Evolutionary conservation across 768 basidiomycete species (phyloP).

Genomic region (Saitozyma sp.): DNA sequence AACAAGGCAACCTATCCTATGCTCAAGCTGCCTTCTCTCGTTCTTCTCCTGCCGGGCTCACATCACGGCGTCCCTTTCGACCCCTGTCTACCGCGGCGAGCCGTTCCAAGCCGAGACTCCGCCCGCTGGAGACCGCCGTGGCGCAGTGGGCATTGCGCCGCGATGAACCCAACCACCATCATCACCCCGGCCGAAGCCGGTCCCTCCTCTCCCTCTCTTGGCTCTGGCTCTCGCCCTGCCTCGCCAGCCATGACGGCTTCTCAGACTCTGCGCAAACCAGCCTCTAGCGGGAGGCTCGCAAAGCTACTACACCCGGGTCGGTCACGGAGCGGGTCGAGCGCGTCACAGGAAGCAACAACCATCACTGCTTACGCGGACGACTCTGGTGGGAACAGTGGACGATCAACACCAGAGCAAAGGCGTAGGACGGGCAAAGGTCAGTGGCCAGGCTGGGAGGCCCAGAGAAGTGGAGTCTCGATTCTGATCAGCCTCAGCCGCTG

Average conservation of each 20-base stretch:
- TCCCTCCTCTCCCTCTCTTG: slow-evolving; percentile 6
- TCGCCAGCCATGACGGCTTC: slow-evolving; percentile 17
- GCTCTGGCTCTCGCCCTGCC: slow-evolving; percentile 14
- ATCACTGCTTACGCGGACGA: slow-evolving; percentile 27
- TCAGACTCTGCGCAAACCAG: slow-evolving; percentile 21
- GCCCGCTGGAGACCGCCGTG: too few species aligned
- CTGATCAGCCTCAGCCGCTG: slow-evolving; percentile 25
- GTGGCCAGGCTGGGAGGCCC: background rate
- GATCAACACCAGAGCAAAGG: slow-evolving; percentile 41
- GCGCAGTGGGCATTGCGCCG: too few species aligned
- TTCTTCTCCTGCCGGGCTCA: too few species aligned
- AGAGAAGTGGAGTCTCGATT: background rate
- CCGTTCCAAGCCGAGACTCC: too few species aligned
- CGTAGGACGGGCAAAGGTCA: slow-evolving; percentile 36
- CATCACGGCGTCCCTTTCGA: too few species aligned
- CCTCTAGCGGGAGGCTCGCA: slow-evolving; percentile 31
- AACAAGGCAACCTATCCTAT: too few species aligned
- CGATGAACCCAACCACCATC: too few species aligned
- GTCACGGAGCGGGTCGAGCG: slow-evolving; percentile 32
- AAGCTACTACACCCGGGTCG: slow-evolving; percentile 33
- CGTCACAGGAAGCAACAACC: slow-evolving; percentile 20
- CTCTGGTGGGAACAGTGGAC: slow-evolving; percentile 19
- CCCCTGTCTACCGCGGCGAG: too few species aligned
- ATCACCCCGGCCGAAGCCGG: slow-evolving; percentile 4
- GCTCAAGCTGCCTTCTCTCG: too few species aligned